phyloP scores from a whole-genome alignment of 441 rosid genomes.

The Erodium moschatum region DNA sequence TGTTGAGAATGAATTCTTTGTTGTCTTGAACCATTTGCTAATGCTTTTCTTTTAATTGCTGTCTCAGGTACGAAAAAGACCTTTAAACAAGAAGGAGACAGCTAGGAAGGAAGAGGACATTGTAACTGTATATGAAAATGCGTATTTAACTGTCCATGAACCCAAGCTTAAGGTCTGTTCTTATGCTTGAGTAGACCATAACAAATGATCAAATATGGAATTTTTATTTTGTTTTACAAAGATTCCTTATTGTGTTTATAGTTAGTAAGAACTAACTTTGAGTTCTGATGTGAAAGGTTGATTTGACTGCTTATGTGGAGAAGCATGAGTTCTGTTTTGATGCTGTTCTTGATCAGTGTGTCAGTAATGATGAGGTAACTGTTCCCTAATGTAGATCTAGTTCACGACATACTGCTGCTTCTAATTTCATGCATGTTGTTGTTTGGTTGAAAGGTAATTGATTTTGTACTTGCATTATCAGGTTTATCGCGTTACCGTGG shows the following conservation, averaged over 20 bases:
- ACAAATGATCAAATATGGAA: background rate
- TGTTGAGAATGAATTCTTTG: background rate
- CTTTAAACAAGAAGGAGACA: conserved; percentile 83
- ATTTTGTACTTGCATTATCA: conserved; percentile 29
- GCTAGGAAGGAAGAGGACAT: conserved; percentile 88
- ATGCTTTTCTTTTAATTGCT: background rate
- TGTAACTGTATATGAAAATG: conserved; percentile 60
- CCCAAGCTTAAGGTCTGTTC: conserved; percentile 84
- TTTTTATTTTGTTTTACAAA: background rate
- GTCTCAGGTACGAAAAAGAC: conserved; percentile 85
- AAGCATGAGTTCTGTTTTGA: conserved; percentile 97
- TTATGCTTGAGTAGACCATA: conserved; percentile 15
- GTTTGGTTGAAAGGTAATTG: conserved; percentile 15
- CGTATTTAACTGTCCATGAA: conserved; percentile 67
- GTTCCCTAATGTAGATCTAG: background rate
- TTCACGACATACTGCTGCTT: background rate
- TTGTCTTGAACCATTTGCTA: background rate
- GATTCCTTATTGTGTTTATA: conserved; percentile 2
- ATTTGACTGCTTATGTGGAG: conserved; percentile 92
- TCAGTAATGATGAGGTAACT: conserved; percentile 82
- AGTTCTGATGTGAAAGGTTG: conserved; percentile 55
- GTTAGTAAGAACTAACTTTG: conserved; percentile 21
- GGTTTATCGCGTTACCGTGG: conserved; percentile 85
- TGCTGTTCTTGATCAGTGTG: conserved; percentile 84
- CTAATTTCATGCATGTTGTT: background rate